phyloP scores from a whole-genome alignment of 1,139 yeast genomes.

The Magnusiomyces magnusii region DNA sequence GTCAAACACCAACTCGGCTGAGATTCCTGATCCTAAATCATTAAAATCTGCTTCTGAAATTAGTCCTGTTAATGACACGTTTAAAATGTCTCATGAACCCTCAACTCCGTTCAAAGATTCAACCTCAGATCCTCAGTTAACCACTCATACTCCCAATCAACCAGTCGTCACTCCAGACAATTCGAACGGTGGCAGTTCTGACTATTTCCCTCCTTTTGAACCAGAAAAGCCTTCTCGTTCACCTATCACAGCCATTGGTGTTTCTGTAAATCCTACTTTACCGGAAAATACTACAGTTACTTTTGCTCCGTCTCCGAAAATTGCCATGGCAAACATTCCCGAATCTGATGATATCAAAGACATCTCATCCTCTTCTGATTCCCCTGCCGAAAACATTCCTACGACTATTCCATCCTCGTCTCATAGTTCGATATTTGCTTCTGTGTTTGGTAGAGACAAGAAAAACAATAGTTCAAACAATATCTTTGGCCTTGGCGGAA shows the following conservation, averaged over 20 bases:
- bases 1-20: neutral
- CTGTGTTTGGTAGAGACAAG: neutral
- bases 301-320: neutral
- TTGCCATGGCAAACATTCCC: neutral
- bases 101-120: neutral
- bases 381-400: neutral
- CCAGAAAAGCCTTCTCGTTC: neutral
- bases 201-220: neutral
- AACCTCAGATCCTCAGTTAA: neutral
- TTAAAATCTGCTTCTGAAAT: neutral
- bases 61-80: neutral
- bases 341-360: neutral
- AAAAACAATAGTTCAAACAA: neutral
- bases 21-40: neutral
- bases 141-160: too few relatives aligned
- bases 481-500: neutral
- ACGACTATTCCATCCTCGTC: neutral
- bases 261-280: neutral
- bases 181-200: too few relatives aligned
- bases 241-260: neutral
- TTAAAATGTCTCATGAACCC: neutral
- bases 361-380: neutral
- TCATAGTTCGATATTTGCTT: neutral
- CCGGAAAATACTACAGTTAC: neutral
- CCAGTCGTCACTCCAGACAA: too few relatives aligned